These are phyloP conservation scores for Exophiala lecanii-corni DNA, from an alignment of 2,329 filamentous ascomycete species.

Conservation along the genomic window DNA sequence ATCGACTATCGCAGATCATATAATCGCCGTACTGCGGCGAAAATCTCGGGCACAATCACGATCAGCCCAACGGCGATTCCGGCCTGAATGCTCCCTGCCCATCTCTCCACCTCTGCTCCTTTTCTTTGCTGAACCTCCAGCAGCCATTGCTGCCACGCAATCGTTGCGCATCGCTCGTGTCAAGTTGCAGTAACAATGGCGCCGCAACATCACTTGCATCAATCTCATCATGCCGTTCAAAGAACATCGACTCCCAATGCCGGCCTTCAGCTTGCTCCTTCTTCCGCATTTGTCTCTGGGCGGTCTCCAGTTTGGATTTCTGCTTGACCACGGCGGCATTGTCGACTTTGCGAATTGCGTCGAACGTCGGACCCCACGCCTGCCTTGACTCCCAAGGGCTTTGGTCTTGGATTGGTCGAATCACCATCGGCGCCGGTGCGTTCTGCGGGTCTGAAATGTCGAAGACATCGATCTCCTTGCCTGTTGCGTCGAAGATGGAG, in stretches of 20 bases:
- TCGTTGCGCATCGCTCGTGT: slow-evolving; percentile 8
- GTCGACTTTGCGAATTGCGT: slow-evolving; percentile 73
- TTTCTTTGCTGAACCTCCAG: slow-evolving; percentile 20
- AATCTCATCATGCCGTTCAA: slow-evolving; percentile 37
- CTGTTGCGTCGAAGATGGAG: slow-evolving; percentile 59
- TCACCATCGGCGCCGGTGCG: slow-evolving; percentile 48
- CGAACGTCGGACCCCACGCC: slow-evolving; percentile 82
- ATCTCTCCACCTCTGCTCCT: slow-evolving; percentile 17
- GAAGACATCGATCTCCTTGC: slow-evolving; percentile 52
- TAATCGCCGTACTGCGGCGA: too few species aligned
- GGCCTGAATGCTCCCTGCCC: slow-evolving; percentile 12
- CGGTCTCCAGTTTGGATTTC: slow-evolving; percentile 86
- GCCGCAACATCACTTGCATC: slow-evolving; percentile 2
- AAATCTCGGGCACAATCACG: too few species aligned
- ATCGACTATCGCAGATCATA: too few species aligned
- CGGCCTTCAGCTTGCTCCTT: slow-evolving; percentile 70
- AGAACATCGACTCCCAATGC: slow-evolving; percentile 82
- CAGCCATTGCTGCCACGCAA: slow-evolving; percentile 16
- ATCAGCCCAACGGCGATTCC: slow-evolving; percentile 18
- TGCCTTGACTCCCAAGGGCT: slow-evolving; percentile 81
- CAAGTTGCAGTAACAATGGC: slow-evolving; percentile 8
- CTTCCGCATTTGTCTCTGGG: slow-evolving; percentile 71
- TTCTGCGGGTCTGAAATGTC: slow-evolving; percentile 34
- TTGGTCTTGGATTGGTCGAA: slow-evolving; percentile 72
- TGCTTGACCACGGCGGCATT: slow-evolving; percentile 73